Percentiles rank a stretch among this genome's conserved stretches.
Evolutionary conservation across 257 asterid genomes (phyloP).

Genomic region (Petunia secreta): DNA sequence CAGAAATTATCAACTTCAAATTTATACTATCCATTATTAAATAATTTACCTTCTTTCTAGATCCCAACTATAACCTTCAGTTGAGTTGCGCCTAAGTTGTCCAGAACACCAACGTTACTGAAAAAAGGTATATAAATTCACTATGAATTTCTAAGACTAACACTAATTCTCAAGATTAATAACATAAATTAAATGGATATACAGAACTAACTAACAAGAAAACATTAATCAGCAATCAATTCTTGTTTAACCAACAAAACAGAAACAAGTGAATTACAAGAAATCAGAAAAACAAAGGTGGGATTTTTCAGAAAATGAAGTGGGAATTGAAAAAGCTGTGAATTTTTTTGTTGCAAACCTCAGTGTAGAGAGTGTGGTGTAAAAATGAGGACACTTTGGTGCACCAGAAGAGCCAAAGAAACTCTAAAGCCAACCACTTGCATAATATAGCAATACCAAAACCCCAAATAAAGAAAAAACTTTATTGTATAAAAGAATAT

Average conservation of each 20-base stretch:
- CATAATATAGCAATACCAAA: slow-evolving; percentile 33
- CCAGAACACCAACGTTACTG: too few species aligned
- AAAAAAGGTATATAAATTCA: not conserved
- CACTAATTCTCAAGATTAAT: not conserved
- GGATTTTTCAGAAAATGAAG: not conserved
- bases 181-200: not conserved
- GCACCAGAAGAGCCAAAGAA: slow-evolving; percentile 55
- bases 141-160: not conserved
- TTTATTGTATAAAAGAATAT: slow-evolving; percentile 18
- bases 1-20: not conserved
- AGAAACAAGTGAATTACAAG: not conserved
- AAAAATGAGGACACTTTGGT: slow-evolving; percentile 34
- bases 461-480: slow-evolving; percentile 30
- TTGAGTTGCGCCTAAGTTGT: not conserved
- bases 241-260: not conserved
- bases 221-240: not conserved
- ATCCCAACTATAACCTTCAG: not conserved
- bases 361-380: slow-evolving; percentile 38
- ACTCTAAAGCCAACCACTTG: slow-evolving; percentile 43
- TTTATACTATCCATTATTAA: too few species aligned
- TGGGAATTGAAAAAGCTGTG: slow-evolving; percentile 25
- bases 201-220: not conserved
- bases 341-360: slow-evolving; percentile 35
- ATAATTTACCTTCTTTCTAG: too few species aligned
- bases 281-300: not conserved